Conservation (phyloP, 441 rosid species). For the Gossypium gossypioides region DNA sequence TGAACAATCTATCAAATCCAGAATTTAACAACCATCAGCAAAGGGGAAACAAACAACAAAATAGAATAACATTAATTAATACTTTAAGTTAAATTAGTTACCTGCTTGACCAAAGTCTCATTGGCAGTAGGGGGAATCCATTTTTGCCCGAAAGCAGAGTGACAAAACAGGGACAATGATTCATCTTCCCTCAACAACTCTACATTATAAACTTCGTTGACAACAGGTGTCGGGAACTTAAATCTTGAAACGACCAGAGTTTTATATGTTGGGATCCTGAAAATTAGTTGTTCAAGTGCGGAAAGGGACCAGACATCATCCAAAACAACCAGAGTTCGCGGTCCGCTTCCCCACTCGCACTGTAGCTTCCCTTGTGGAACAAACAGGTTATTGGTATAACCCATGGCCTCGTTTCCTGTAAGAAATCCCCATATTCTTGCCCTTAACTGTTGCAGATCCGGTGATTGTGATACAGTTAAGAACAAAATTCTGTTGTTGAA, state of each 20-base stretch:
- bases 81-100: slow-evolving; percentile 14
- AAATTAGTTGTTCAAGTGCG: slow-evolving; percentile 47
- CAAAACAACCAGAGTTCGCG: slow-evolving; percentile 39
- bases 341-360: slow-evolving; percentile 18
- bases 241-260: slow-evolving; percentile 63
- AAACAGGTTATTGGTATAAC: slow-evolving; percentile 1
- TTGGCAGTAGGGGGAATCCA: slow-evolving; percentile 41
- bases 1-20: slow-evolving; percentile 36
- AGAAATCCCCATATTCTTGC: slow-evolving; percentile 33
- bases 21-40: not conserved
- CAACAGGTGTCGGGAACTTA: slow-evolving; percentile 29
- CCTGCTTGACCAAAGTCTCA: slow-evolving; percentile 51
- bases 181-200: slow-evolving; percentile 53
- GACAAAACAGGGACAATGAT: slow-evolving; percentile 53
- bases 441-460: slow-evolving; percentile 43
- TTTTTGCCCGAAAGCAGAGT: slow-evolving; percentile 48
- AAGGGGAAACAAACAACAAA: not conserved
- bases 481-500: slow-evolving; percentile 47
- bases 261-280: slow-evolving; percentile 35
- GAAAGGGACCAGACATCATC: slow-evolving; percentile 73
- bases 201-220: slow-evolving; percentile 31
- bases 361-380: slow-evolving; percentile 29
- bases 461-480: slow-evolving; percentile 75
- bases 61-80: not conserved
- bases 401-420: slow-evolving; percentile 25